Conservation (phyloP, 2,329 filamentous ascomycete genomes). For the Paraconiothyrium brasiliense region DNA sequence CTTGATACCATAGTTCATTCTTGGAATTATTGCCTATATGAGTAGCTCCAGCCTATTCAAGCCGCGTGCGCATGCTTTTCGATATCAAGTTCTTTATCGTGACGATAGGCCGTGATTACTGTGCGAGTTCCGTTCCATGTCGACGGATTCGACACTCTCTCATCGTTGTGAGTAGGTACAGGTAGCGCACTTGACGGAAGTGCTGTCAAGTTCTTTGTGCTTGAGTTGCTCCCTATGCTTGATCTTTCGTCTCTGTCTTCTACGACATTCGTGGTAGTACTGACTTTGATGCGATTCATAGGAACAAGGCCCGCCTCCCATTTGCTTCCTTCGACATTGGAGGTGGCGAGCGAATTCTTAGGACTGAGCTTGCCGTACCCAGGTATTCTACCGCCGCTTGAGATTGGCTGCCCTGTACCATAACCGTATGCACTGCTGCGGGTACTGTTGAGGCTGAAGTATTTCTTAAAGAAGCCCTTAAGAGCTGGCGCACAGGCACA, state of each 20-base stretch:
- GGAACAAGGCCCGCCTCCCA: slow-evolving; percentile 13
- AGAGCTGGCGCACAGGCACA: slow-evolving; percentile 56
- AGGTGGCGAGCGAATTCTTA: slow-evolving; percentile 10
- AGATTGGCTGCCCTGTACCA: background rate
- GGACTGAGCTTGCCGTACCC: slow-evolving; percentile 12
- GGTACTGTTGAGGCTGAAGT: slow-evolving; percentile 38
- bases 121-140: slow-evolving; percentile 16
- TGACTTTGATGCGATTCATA: slow-evolving; percentile 20
- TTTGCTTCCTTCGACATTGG: slow-evolving; percentile 3
- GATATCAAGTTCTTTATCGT: background rate
- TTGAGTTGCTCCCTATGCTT: slow-evolving; percentile 19
- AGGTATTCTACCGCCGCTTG: background rate
- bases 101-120: slow-evolving; percentile 1
- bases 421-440: slow-evolving; percentile 23
- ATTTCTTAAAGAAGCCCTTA: slow-evolving; percentile 55
- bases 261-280: slow-evolving; percentile 15
- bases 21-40: background rate
- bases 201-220: slow-evolving; percentile 19
- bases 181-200: slow-evolving; percentile 10
- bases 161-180: background rate
- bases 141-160: background rate
- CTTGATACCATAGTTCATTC: background rate
- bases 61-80: slow-evolving; percentile 2
- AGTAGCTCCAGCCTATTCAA: background rate
- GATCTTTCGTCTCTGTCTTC: slow-evolving; percentile 18